Evolutionary conservation across 768 basidiomycete genomes (phyloP), one percentile per base, ranked within the genome.

Genomic region (Glaciozyma martinii): DNA sequence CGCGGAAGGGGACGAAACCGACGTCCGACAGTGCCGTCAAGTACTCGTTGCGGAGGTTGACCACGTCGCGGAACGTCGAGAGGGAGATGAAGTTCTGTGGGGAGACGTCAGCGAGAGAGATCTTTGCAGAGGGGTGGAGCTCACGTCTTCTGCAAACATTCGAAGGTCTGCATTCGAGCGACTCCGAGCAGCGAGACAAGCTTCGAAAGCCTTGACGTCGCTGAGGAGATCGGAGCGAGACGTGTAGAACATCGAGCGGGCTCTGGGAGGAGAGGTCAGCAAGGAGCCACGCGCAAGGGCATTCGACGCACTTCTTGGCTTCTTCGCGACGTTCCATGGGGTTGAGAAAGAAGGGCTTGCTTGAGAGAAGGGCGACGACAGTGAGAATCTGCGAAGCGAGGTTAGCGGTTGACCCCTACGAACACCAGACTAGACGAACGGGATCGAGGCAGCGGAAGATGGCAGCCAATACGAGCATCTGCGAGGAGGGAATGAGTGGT

Each of bases 381-480:
- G 89, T 90, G 37, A 93, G 79, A 18, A 89, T 80, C 70, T 60
- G n/a, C 9, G 3, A 32, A 19, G n/a, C n/a, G n/a, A n/a, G n/a
- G n/a, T n/a, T n/a, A n/a, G n/a, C n/a, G n/a, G n/a, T n/a, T n/a
- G n/a, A n/a, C n/a, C n/a, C n/a, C n/a, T 49, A 2, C 33, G 18
- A 30, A 32, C 50, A 52, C 47, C 59, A 30, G 61, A 66, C 56
- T 60, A 30, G 61, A 66, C 56, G 19, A 63, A 62, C 62, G 3
- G 90, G 89, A 60, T 84, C 85, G 13, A 94, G 77, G 70, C 90
- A 93, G 69, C 82, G 82, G 78, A 97, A 92, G 54, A 93, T 82
- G 8, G 85, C 82, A 0, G 83, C 90, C 0, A 95, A 79, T 10
- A 95, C 82, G 29, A 97, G 82, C 88, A 97, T 93, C 88, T 88